Conservation (phyloP, 192 early-diverging fungal genomes). For the Gigaspora rosea region DNA sequence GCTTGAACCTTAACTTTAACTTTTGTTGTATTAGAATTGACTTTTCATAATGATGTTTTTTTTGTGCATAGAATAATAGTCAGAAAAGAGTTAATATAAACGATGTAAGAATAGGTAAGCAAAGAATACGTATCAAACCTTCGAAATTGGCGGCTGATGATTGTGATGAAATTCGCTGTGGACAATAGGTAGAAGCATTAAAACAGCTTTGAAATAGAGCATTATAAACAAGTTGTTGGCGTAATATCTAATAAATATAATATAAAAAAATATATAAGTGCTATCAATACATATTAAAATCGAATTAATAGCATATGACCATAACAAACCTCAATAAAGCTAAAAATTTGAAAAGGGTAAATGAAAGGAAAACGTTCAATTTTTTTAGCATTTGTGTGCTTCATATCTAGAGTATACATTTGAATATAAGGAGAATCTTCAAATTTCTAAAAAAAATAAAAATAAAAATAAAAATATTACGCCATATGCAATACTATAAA, state of each 20-base stretch:
- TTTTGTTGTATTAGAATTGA: neutral
- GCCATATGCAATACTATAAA: neutral
- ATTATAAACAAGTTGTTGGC: constrained; percentile 30
- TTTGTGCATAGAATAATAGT: neutral
- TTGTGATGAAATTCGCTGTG: too few species aligned
- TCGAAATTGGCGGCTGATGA: neutral
- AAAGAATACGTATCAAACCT: constrained; percentile 2
- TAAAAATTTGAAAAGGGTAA: neutral
- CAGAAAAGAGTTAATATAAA: neutral
- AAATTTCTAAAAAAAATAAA: constrained; percentile 3
- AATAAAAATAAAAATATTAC: too few species aligned
- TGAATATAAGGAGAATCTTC: constrained; percentile 12
- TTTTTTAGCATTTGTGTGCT: constrained; percentile 14
- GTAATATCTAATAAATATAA: constrained; percentile 8
- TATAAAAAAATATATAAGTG: neutral
- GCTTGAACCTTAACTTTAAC: constrained; percentile 1
- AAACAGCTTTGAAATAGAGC: constrained; percentile 31
- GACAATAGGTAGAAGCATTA: constrained; percentile 19
- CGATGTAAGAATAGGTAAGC: too few species aligned
- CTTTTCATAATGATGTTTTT: neutral
- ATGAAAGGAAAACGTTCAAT: constrained; percentile 31
- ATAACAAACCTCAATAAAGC: constrained; percentile 12
- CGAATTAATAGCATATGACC: neutral
- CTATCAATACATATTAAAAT: neutral
- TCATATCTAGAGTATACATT: neutral